Conservation (phyloP, 257 asterid genomes). For the Misopates orontium region DNA sequence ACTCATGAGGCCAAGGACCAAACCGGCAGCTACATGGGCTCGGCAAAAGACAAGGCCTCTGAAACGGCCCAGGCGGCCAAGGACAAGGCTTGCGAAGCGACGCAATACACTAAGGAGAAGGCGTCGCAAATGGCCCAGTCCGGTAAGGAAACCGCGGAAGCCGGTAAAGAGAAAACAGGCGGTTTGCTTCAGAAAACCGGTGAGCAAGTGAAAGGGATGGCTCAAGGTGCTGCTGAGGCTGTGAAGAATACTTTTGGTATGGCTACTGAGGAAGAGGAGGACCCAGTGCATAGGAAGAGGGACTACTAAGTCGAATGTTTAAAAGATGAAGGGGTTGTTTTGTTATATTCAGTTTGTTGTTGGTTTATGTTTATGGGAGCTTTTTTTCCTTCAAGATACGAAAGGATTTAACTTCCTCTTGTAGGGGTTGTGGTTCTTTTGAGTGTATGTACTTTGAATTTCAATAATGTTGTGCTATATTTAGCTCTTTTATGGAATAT, state of each 20-base stretch:
- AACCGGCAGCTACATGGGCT: slow-evolving; percentile 30
- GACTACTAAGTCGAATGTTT: background rate
- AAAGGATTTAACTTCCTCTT: too few relatives aligned
- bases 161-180: slow-evolving; percentile 77
- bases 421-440: too few relatives aligned
- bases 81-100: slow-evolving; percentile 51
- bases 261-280: slow-evolving; percentile 36
- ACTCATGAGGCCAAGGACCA: slow-evolving; percentile 30
- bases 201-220: slow-evolving; percentile 62
- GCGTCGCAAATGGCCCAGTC: slow-evolving; percentile 56
- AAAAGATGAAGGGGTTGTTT: too few relatives aligned
- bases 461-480: too few relatives aligned
- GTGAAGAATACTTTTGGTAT: slow-evolving; percentile 49
- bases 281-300: background rate
- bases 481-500: too few relatives aligned
- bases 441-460: too few relatives aligned
- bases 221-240: slow-evolving; percentile 50
- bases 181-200: slow-evolving; percentile 66
- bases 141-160: slow-evolving; percentile 59
- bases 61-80: slow-evolving; percentile 43
- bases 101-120: slow-evolving; percentile 67
- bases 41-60: slow-evolving; percentile 34
- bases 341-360: too few relatives aligned
- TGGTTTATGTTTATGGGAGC: too few relatives aligned
- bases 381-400: too few relatives aligned